These are phyloP conservation scores for Dipteronia dyeriana DNA, from an alignment of 345 rosid genomes.

Conservation along the genomic window DNA sequence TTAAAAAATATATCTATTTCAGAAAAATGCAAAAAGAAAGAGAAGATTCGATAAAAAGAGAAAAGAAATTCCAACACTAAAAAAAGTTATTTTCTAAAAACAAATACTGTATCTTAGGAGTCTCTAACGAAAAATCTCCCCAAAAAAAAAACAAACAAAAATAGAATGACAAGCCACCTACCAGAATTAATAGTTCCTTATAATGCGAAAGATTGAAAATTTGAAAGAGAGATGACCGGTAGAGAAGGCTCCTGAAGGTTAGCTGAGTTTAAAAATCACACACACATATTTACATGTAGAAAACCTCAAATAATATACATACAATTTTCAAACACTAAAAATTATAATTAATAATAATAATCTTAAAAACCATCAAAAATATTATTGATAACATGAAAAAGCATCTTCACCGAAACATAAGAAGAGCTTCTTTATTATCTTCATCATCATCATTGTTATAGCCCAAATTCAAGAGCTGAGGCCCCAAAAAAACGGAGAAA, in stretches of 20 bases:
- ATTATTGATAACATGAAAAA: background rate
- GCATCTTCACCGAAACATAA: background rate
- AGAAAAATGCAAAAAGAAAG: too few relatives aligned
- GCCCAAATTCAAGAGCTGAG: background rate
- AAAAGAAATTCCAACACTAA: too few relatives aligned
- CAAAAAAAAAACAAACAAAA: too few relatives aligned
- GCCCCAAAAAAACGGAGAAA: too few relatives aligned
- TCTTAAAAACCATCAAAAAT: background rate
- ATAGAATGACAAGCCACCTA: background rate
- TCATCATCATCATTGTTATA: background rate
- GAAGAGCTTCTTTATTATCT: background rate
- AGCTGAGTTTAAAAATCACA: conserved; percentile 4
- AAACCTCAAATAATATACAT: background rate
- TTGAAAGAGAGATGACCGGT: conserved; percentile 34
- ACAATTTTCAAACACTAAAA: too few relatives aligned
- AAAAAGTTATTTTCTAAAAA: too few relatives aligned
- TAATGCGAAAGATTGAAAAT: conserved; percentile 8
- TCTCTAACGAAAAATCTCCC: too few relatives aligned
- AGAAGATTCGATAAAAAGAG: too few relatives aligned
- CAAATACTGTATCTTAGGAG: too few relatives aligned
- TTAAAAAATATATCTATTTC: too few relatives aligned
- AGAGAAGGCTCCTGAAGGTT: conserved; percentile 30
- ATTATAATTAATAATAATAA: background rate
- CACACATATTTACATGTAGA: too few relatives aligned
- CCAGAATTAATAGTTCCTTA: background rate